Evolutionary conservation across 139 green algal species (phyloP).

Genomic region (Chlorella sp.): DNA sequence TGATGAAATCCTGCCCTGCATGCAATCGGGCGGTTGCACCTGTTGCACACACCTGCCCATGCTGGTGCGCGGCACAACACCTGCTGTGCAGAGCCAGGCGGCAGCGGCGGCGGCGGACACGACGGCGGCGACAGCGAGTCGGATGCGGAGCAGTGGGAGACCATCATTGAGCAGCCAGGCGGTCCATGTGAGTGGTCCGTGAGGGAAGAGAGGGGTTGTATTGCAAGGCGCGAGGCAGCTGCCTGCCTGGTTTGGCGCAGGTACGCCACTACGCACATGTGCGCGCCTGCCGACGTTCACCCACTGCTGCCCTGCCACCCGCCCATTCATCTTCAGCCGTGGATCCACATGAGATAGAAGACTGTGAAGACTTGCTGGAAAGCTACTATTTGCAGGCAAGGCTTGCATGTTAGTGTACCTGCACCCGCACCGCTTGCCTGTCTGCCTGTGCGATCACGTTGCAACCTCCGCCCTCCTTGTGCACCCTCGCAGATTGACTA

Average conservation of each 20-base stretch:
- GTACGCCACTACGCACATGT: too few species aligned
- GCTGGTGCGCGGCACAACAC: too few species aligned
- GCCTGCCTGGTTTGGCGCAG: too few species aligned
- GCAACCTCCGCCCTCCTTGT: background rate
- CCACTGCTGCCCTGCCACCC: background rate
- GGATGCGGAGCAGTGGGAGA: background rate
- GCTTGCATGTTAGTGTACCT: background rate
- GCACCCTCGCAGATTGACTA: constrained; percentile 33
- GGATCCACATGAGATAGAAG: constrained; percentile 46
- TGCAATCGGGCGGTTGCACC: too few species aligned
- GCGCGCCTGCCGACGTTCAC: background rate
- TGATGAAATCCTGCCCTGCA: too few species aligned
- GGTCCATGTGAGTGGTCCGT: background rate
- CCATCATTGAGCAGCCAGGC: constrained; percentile 10
- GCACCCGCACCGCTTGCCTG: too few species aligned
- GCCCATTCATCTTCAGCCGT: background rate
- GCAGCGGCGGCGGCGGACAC: background rate
- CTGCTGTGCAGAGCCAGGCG: background rate
- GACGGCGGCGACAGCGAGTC: background rate
- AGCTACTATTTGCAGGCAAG: constrained; percentile 58
- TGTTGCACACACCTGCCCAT: too few species aligned
- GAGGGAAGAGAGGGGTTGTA: background rate
- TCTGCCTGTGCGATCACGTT: background rate
- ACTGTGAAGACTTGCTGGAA: constrained; percentile 54
- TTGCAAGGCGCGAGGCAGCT: background rate